Evolutionary conservation across 805 yeast genomes (phyloP).

Genomic region (Saccharomycopsis fermentans): DNA sequence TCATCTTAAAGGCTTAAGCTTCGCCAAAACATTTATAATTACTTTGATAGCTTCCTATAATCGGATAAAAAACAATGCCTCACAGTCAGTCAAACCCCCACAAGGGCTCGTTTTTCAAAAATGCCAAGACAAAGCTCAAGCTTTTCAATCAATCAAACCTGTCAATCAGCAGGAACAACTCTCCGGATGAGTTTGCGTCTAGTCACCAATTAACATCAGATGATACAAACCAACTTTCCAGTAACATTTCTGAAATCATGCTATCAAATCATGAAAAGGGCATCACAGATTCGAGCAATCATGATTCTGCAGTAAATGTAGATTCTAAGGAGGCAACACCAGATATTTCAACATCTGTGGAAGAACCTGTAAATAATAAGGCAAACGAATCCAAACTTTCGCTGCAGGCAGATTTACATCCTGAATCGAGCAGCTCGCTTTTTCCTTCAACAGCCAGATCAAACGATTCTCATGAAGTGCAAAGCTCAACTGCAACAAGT

Average conservation of each 20-base stretch:
- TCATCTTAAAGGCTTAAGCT: too few species aligned
- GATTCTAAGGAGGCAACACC: too few species aligned
- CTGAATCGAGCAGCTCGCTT: not conserved
- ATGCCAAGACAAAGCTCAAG: constrained; percentile 14
- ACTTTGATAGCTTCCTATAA: too few species aligned
- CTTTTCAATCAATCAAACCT: constrained; percentile 12
- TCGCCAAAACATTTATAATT: too few species aligned
- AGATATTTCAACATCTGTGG: too few species aligned
- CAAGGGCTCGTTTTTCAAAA: constrained; percentile 8
- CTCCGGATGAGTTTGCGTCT: not conserved
- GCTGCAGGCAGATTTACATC: not conserved
- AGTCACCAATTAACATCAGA: constrained; percentile 4
- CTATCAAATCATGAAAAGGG: constrained; percentile 2
- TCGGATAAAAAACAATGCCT: constrained; percentile 5
- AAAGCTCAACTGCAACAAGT: not conserved
- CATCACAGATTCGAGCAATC: constrained; percentile 11
- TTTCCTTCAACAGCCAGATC: not conserved
- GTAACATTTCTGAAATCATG: not conserved
- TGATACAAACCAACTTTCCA: constrained; percentile 4
- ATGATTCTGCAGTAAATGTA: not conserved
- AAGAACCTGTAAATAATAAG: too few species aligned
- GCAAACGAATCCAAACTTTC: not conserved
- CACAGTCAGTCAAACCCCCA: not conserved
- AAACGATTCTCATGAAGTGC: constrained; percentile 16
- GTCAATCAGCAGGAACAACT: not conserved